Evolutionary conservation across 768 basidiomycete genomes (phyloP), one percentile per base, ranked within the genome.

Genomic region (Austroboletus eburneus): DNA sequence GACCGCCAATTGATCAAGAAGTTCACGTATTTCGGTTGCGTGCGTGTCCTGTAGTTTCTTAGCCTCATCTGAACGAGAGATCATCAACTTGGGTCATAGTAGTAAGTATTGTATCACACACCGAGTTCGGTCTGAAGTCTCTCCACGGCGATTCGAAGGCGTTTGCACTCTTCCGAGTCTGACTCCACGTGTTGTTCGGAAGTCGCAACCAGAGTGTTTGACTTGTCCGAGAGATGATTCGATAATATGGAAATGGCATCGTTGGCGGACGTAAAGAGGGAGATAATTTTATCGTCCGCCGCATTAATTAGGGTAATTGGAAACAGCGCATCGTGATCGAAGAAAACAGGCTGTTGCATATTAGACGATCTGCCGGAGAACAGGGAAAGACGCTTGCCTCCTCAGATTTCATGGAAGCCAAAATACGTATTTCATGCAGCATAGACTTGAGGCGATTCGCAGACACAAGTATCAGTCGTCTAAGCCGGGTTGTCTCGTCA

Each of bases 381-480:
- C 42, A 44, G 40, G 33, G 23, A 49, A 20, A 36, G 39, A 48
- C 53, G 53, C 67, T 40, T 54, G 77, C 84, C 68, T 79, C 74
- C 56, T 79, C 81, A 27, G 65, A 57, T 17, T 68, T 64, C 22
- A 76, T 70, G 12, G 70, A 60, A 29, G 71, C 58, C 21, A 69
- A 52, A 29, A 52, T 61, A 39, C 67, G 73, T 34, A 73, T 73
- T 47, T 73, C 72, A 52, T 81, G 72, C 17, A 81, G 45, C 39
- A 82, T 63, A 14, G 71, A 64, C 58, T 85, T 81, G 16, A 87
- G 61, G 48, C 83, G 81, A 54, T 90, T 89, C 29, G 82, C 78
- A 6, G 78, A 71, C 32, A 72, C 72, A 41, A 92, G 58, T 4
- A 87, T 60, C 22, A 88, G 64, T 24, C 73, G 76, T 44, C 79